Conservation (phyloP, 495 filamentous ascomycete species). For the Aspergillus carlsbadensis region DNA sequence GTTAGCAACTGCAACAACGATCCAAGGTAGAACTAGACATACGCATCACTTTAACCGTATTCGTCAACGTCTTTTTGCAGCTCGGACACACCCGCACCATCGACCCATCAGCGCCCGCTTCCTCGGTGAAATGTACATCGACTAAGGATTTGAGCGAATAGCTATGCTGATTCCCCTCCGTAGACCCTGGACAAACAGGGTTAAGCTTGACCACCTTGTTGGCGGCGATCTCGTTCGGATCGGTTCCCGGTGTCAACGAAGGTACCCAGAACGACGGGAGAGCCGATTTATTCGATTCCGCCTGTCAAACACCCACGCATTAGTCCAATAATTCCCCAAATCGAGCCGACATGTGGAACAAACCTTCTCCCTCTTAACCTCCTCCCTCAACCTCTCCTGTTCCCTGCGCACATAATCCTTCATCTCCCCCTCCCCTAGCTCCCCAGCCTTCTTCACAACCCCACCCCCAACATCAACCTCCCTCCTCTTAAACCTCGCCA, state of each 20-base stretch:
- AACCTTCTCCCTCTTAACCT: slow-evolving; percentile 75
- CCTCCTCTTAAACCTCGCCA: slow-evolving; percentile 49
- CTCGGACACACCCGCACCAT: slow-evolving; percentile 75
- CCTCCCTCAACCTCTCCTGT: slow-evolving; percentile 62
- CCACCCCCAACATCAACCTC: slow-evolving; percentile 61
- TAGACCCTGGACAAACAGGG: slow-evolving; percentile 79
- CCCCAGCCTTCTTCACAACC: slow-evolving; percentile 57
- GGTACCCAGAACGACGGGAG: slow-evolving; percentile 95
- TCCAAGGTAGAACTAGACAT: slow-evolving; percentile 20
- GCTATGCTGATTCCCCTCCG: slow-evolving; percentile 64
- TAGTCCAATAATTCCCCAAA: too few relatives aligned
- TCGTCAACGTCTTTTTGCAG: slow-evolving; percentile 82
- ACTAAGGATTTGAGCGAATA: slow-evolving; percentile 84
- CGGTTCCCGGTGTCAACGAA: slow-evolving; percentile 67
- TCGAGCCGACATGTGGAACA: slow-evolving; percentile 6
- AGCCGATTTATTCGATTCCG: slow-evolving; percentile 62
- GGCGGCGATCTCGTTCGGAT: slow-evolving; percentile 46
- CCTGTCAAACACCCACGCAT: slow-evolving; percentile 2
- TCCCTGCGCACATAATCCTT: slow-evolving; percentile 68
- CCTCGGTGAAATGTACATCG: slow-evolving; percentile 76
- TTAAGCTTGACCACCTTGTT: slow-evolving; percentile 65
- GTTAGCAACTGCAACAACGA: background rate
- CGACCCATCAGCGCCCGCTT: slow-evolving; percentile 51
- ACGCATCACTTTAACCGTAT: slow-evolving; percentile 77
- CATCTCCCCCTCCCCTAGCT: slow-evolving; percentile 79